Evolutionary conservation across 2,329 filamentous ascomycete genomes (phyloP).

Genomic region (Apiospora saccharicola): DNA sequence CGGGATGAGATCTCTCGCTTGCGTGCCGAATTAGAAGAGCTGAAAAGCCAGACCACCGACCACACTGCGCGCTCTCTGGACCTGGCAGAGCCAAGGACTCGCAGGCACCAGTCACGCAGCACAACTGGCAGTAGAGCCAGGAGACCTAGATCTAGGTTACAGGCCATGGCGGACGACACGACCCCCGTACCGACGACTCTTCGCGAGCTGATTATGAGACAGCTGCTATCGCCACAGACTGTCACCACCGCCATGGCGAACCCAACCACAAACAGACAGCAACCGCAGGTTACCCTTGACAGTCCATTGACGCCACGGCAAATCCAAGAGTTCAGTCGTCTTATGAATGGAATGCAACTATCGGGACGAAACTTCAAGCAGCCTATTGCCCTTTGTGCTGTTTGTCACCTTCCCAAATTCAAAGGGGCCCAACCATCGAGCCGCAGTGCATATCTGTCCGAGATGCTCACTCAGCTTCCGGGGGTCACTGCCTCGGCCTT

Average conservation of each 20-base stretch:
- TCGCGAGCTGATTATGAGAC: conserved; percentile 27
- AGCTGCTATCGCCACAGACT: conserved; percentile 26
- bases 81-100: not conserved
- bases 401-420: conserved; percentile 30
- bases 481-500: conserved; percentile 25
- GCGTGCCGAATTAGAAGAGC: conserved; percentile 25
- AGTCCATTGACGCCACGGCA: conserved; percentile 28
- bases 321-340: conserved; percentile 26
- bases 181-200: conserved; percentile 25
- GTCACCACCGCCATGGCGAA: conserved; percentile 22
- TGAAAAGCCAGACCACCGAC: not conserved
- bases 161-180: conserved; percentile 18
- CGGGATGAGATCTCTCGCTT: conserved; percentile 25
- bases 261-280: not conserved
- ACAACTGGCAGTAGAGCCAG: not conserved
- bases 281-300: conserved; percentile 25
- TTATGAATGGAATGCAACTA: conserved; percentile 27
- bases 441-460: conserved; percentile 27
- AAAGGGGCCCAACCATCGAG: conserved; percentile 24
- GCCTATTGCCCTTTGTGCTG: conserved; percentile 28
- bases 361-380: conserved; percentile 26
- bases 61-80: not conserved
- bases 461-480: conserved; percentile 27
- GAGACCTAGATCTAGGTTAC: conserved; percentile 12
- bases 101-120: conserved; percentile 6